Evolutionary conservation across 164 flowering plant species (phyloP).

Genomic region (Dillenia turbinata): DNA sequence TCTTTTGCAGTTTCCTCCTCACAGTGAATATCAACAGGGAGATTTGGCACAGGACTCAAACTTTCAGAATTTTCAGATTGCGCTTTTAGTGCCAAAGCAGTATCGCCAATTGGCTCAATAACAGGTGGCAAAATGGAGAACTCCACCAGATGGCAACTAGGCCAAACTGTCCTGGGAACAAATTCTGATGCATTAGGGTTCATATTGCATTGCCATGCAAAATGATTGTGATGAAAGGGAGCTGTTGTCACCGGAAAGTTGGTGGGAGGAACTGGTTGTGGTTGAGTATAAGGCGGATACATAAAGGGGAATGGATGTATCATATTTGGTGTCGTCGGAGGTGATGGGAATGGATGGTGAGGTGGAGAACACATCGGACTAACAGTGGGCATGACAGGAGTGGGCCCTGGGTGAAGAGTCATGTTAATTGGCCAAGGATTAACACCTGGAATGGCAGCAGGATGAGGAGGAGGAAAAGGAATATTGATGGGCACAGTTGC

Average conservation of each 20-base stretch:
- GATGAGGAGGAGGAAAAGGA: conserved; percentile 51
- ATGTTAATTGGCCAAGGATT: conserved; percentile 85
- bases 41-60: conserved; percentile 23
- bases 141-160: conserved; percentile 66
- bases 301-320: conserved; percentile 74
- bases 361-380: conserved; percentile 73
- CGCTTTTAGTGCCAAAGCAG: conserved; percentile 29
- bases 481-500: conserved; percentile 61
- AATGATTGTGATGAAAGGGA: conserved; percentile 66
- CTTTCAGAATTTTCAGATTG: conserved; percentile 27
- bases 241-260: conserved; percentile 46
- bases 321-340: conserved; percentile 84
- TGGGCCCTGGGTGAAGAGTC: conserved; percentile 62
- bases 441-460: conserved; percentile 49
- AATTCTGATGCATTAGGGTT: conserved; percentile 58
- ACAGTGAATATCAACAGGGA: conserved; percentile 41
- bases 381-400: conserved; percentile 42
- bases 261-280: conserved; percentile 55
- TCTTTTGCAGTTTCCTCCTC: conserved; percentile 41
- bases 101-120: conserved; percentile 43
- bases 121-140: conserved; percentile 58
- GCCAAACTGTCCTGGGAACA: conserved; percentile 69
- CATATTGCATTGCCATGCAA: conserved; percentile 77
- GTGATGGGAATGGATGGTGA: conserved; percentile 75
- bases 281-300: conserved; percentile 71